These are phyloP conservation scores for Carpinus fangiana DNA, from an alignment of 306 rosid species.

Conservation along the genomic window DNA sequence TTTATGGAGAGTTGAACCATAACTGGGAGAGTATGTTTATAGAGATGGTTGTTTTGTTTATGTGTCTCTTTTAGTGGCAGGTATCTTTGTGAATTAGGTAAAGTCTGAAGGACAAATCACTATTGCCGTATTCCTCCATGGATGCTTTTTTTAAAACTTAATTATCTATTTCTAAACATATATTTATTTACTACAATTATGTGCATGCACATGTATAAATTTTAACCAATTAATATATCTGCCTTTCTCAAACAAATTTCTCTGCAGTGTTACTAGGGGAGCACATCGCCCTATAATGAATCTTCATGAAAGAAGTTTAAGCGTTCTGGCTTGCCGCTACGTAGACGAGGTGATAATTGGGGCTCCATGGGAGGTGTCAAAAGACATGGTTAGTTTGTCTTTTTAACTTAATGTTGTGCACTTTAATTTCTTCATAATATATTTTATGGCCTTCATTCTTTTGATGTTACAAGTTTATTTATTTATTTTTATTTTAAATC, in stretches of 20 bases:
- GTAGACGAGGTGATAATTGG: constrained; percentile 99
- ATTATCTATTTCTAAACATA: neutral
- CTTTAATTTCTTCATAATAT: constrained; percentile 8
- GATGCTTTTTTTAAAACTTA: neutral
- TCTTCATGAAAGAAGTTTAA: constrained; percentile 96
- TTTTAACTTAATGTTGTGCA: constrained; percentile 3
- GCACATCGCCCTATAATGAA: constrained; percentile 96
- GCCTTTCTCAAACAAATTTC: constrained; percentile 18
- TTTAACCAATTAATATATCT: neutral
- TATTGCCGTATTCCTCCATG: neutral
- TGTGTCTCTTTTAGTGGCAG: neutral
- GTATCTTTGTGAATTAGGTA: neutral
- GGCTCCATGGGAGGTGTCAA: constrained; percentile 93
- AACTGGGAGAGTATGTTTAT: neutral
- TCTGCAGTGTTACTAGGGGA: constrained; percentile 76
- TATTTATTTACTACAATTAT: too few relatives aligned
- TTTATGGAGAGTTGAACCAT: neutral
- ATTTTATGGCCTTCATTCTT: constrained; percentile 9
- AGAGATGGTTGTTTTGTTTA: neutral
- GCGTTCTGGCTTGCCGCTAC: constrained; percentile 94
- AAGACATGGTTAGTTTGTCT: constrained; percentile 69
- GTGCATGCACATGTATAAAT: neutral
- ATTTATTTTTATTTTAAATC: neutral
- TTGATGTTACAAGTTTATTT: constrained; percentile 11
- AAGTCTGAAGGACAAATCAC: neutral